A percentile compares a stretch with the other conserved stretches of the same genome.
phyloP scores from a whole-genome alignment of 192 early-diverging fungal species.

The Coemansia sp. region DNA sequence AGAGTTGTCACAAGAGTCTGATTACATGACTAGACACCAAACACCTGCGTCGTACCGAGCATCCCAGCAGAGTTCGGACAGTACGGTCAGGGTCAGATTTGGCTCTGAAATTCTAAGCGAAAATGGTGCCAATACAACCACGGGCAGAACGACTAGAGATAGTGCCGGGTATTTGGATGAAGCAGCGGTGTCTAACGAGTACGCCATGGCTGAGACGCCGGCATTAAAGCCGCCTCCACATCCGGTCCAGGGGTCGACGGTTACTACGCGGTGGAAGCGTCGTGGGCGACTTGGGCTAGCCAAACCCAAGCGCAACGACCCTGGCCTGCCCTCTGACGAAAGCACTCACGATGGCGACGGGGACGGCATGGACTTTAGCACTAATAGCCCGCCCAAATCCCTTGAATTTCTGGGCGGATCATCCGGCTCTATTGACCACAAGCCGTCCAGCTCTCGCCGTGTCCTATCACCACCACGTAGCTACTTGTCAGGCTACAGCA shows the following conservation, averaged over 20 bases:
- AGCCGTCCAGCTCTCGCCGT: constrained; percentile 8
- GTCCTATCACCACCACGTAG: constrained; percentile 21
- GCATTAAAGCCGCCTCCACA: constrained; percentile 40
- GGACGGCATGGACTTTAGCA: constrained; percentile 1
- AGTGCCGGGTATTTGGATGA: neutral
- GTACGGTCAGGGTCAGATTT: constrained; percentile 6
- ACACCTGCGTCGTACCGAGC: constrained; percentile 17
- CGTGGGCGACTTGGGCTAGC: constrained; percentile 46
- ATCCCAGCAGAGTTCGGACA: constrained; percentile 14
- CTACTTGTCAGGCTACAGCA: constrained; percentile 13
- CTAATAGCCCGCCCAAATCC: constrained; percentile 17
- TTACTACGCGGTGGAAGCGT: constrained; percentile 42
- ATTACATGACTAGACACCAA: neutral
- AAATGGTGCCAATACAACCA: neutral
- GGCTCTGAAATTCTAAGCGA: constrained; percentile 1
- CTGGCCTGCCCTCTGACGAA: constrained; percentile 14
- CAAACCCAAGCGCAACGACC: constrained; percentile 38
- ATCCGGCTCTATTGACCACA: constrained; percentile 16
- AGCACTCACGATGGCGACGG: constrained; percentile 9
- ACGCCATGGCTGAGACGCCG: constrained; percentile 27
- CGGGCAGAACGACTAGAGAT: neutral
- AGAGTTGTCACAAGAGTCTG: neutral
- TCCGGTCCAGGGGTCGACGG: constrained; percentile 34
- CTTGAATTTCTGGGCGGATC: constrained; percentile 26
- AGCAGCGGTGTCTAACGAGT: neutral